Conservation (phyloP, 768 basidiomycete genomes). For the Kwoniella newhampshirensis region DNA sequence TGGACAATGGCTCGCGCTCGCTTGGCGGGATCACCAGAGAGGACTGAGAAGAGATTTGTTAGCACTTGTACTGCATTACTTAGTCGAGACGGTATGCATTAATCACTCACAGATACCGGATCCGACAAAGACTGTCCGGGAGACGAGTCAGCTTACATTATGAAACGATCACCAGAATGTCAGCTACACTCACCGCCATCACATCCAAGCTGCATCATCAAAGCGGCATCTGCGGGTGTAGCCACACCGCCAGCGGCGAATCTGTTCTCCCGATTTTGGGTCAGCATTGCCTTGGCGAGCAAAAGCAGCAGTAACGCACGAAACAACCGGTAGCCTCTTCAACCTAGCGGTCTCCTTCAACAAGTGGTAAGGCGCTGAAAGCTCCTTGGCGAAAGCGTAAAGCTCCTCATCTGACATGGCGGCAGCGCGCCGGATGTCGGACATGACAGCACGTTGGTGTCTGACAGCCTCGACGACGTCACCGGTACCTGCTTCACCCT, state of each 20-base stretch:
- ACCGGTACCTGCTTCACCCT: slow-evolving; percentile 62
- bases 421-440: slow-evolving; percentile 79
- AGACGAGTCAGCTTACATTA: slow-evolving; percentile 9
- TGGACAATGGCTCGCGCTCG: slow-evolving; percentile 94
- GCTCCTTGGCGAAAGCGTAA: slow-evolving; percentile 77
- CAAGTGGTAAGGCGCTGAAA: slow-evolving; percentile 84
- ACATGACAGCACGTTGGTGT: slow-evolving; percentile 78
- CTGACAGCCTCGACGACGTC: slow-evolving; percentile 71
- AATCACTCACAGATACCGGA: slow-evolving; percentile 92
- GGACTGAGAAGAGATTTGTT: slow-evolving; percentile 18
- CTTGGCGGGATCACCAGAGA: slow-evolving; percentile 91
- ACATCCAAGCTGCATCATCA: slow-evolving; percentile 98
- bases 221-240: slow-evolving; percentile 93
- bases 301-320: slow-evolving; percentile 28
- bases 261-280: slow-evolving; percentile 20
- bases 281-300: not conserved
- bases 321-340: slow-evolving; percentile 87
- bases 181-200: slow-evolving; percentile 71
- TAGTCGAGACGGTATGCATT: slow-evolving; percentile 14
- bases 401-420: slow-evolving; percentile 94
- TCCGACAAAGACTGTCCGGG: slow-evolving; percentile 80
- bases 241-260: slow-evolving; percentile 95
- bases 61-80: no score
- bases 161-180: no score
- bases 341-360: slow-evolving; percentile 93